Evolutionary conservation across 441 rosid species (phyloP).

Genomic region (Hura crepitans): DNA sequence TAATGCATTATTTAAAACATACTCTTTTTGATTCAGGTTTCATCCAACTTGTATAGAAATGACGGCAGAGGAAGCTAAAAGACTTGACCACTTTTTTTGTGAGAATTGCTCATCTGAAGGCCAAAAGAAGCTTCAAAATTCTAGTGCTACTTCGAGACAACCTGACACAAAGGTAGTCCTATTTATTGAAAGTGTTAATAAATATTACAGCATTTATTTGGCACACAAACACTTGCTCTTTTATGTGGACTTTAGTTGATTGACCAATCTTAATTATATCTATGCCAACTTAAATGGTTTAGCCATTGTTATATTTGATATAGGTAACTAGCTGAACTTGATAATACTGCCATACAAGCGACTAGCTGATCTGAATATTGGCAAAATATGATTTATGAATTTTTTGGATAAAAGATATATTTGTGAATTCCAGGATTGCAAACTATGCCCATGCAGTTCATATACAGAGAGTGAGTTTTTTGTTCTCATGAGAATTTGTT

Average conservation of each 20-base stretch:
- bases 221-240: neutral
- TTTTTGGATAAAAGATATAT: neutral
- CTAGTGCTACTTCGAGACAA: conserved; percentile 47
- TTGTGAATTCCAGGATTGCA: neutral
- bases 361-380: neutral
- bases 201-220: neutral
- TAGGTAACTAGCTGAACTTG: neutral
- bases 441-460: neutral
- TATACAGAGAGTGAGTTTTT: too few relatives aligned
- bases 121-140: conserved; percentile 55
- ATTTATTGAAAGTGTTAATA: neutral
- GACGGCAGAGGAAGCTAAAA: conserved; percentile 69
- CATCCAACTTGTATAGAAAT: conserved; percentile 94
- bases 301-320: neutral
- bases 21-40: conserved; percentile 73
- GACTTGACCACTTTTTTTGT: conserved; percentile 77
- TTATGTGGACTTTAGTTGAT: neutral
- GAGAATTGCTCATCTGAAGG: conserved; percentile 67
- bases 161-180: conserved; percentile 56
- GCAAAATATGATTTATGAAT: neutral
- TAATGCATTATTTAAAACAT: conserved; percentile 30
- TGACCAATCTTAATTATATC: neutral
- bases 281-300: neutral
- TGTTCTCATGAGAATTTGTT: neutral
- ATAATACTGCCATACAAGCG: neutral